These are phyloP conservation scores for Ceratocystis eucalypticola DNA, from an alignment of 2,329 filamentous ascomycete genomes.

Conservation along the genomic window DNA sequence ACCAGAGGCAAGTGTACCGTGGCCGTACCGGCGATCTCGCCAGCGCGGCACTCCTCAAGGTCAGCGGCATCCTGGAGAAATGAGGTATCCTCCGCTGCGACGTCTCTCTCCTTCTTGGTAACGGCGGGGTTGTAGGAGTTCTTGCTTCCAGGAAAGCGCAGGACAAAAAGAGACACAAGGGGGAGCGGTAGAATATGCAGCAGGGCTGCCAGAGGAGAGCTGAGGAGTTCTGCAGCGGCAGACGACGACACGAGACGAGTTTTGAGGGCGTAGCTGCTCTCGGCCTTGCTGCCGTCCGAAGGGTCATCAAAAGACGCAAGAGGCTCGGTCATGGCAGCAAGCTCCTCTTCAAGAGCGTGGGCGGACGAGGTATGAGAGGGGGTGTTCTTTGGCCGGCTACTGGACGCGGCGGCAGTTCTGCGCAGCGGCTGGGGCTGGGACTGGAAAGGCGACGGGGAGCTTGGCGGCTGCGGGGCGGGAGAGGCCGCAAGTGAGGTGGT, in stretches of 20 bases:
- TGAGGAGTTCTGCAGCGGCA: not conserved
- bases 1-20: slow-evolving; percentile 10
- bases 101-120: slow-evolving; percentile 7
- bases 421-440: not conserved
- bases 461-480: slow-evolving; percentile 11
- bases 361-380: not conserved
- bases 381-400: not conserved
- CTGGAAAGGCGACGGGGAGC: not conserved
- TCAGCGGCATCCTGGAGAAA: slow-evolving; percentile 17
- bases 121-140: not conserved
- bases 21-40: not conserved
- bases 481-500: slow-evolving; percentile 15
- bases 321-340: slow-evolving; percentile 7
- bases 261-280: not conserved
- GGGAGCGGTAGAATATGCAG: slow-evolving; percentile 12
- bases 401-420: not conserved
- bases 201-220: slow-evolving; percentile 8
- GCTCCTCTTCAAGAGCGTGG: not conserved
- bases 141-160: slow-evolving; percentile 6
- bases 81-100: slow-evolving; percentile 1
- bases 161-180: slow-evolving; percentile 11
- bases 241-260: not conserved
- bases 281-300: not conserved
- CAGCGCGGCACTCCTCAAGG: slow-evolving; percentile 16
- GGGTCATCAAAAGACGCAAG: slow-evolving; percentile 10